These are phyloP conservation scores for Fragilariopsis cylindrus DNA, from an alignment of 108 stramenopile genomes.

Conservation along the genomic window DNA sequence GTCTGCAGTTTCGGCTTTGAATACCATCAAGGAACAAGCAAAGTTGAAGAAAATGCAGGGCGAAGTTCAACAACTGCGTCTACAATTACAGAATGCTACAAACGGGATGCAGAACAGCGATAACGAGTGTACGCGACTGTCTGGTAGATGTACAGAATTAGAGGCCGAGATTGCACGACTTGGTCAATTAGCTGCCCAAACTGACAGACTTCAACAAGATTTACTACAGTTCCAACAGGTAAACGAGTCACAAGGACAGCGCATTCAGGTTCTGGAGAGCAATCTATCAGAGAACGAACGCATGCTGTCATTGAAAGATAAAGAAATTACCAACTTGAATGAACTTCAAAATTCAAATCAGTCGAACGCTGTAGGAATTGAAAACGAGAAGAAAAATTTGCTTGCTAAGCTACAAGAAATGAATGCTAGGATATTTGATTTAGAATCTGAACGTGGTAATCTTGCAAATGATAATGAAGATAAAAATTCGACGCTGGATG, in stretches of 20 bases:
- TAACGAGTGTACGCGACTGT: not conserved
- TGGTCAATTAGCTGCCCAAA: not conserved
- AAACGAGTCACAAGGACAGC: not conserved
- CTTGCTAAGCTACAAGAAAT: constrained; percentile 2
- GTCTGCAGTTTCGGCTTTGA: not conserved
- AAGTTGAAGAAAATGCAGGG: not conserved
- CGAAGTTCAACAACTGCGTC: not conserved
- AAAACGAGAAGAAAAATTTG: constrained; percentile 7
- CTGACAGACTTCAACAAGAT: constrained; percentile 11
- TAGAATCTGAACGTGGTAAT: constrained; percentile 1
- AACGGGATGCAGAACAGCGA: not conserved
- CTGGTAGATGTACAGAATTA: not conserved
- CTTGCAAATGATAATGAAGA: constrained; percentile 4
- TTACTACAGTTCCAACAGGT: not conserved
- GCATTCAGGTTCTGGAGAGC: constrained; percentile 15
- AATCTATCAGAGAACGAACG: not conserved
- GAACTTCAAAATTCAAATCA: constrained; percentile 15
- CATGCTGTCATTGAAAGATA: constrained; percentile 8
- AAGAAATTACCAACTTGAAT: constrained; percentile 10
- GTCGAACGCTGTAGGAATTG: not conserved
- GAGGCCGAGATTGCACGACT: not conserved
- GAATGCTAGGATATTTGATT: constrained; percentile 1
- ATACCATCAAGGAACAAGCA: constrained; percentile 6
- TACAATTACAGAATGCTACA: not conserved
- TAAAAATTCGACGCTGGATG: not conserved